Conservation (phyloP, 306 rosid genomes). For the Cyclanthera cordifolia region DNA sequence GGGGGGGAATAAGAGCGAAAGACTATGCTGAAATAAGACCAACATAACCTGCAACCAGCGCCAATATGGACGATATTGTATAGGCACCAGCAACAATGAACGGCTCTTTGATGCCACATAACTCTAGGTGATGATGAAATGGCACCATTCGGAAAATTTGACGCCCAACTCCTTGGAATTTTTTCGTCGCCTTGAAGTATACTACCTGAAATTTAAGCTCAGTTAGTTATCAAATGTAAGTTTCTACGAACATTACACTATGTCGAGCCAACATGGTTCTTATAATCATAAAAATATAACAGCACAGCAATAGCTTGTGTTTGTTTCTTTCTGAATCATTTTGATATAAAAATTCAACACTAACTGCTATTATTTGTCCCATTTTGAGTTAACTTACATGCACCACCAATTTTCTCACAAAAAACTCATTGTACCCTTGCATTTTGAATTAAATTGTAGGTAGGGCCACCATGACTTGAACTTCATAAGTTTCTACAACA, state of each 20-base stretch:
- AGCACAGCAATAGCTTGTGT: neutral
- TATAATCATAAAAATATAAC: neutral
- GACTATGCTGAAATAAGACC: slow-evolving; percentile 72
- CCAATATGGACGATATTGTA: slow-evolving; percentile 53
- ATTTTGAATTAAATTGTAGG: neutral
- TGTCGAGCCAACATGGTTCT: neutral
- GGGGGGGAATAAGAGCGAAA: neutral
- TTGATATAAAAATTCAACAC: neutral
- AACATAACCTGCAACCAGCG: slow-evolving; percentile 63
- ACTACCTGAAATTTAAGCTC: slow-evolving; percentile 29
- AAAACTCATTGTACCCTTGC: no score
- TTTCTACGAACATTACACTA: neutral
- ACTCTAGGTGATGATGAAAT: slow-evolving; percentile 54
- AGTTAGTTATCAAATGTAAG: slow-evolving; percentile 8
- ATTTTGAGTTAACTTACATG: neutral
- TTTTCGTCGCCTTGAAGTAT: slow-evolving; percentile 41
- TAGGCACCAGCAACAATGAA: slow-evolving; percentile 70
- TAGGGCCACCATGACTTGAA: neutral
- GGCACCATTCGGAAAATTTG: slow-evolving; percentile 58
- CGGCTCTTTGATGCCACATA: slow-evolving; percentile 61
- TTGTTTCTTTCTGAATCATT: neutral
- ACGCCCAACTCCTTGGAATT: slow-evolving; percentile 28
- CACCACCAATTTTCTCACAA: neutral
- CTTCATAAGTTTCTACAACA: no score
- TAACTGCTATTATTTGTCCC: neutral